Conservation (phyloP, 225 moss, liverwort and hornwort species). For the Ulota crispa region DNA sequence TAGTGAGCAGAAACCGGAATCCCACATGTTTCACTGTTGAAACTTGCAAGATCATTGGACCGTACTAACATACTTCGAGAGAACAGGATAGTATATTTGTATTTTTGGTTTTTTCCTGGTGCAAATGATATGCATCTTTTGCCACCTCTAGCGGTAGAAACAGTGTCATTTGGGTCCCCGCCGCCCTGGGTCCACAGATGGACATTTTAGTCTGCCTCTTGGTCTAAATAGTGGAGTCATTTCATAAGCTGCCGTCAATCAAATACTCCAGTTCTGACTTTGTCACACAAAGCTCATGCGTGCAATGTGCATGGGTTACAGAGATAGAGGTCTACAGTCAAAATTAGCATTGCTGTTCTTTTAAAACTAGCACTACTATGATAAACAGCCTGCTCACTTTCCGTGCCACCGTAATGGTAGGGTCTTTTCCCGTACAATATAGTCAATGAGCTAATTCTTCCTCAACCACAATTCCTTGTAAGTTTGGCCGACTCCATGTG, state of each 20-base stretch:
- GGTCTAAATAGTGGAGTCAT: slow-evolving; percentile 5
- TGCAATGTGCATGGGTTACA: not conserved
- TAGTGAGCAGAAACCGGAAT: not conserved
- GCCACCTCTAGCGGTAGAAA: not conserved
- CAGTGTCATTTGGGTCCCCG: not conserved
- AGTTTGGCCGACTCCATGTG: not conserved
- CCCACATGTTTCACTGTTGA: not conserved
- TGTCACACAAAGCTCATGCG: not conserved
- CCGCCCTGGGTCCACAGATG: not conserved
- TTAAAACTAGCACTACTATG: not conserved
- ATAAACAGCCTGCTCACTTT: not conserved
- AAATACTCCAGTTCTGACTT: slow-evolving; percentile 13
- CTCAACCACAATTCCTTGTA: not conserved
- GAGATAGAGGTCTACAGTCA: not conserved
- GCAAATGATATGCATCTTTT: not conserved
- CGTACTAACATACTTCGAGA: not conserved
- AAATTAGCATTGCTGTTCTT: not conserved
- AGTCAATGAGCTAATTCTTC: not conserved
- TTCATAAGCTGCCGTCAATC: not conserved
- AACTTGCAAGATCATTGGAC: not conserved
- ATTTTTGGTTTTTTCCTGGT: no score
- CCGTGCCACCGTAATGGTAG: slow-evolving; percentile 12
- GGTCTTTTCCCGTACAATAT: not conserved
- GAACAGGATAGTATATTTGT: not conserved
- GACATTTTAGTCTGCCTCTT: not conserved